Base-by-base conservation (phyloP, 106 monocot genomes). In the Triglochin maritima region DNA sequence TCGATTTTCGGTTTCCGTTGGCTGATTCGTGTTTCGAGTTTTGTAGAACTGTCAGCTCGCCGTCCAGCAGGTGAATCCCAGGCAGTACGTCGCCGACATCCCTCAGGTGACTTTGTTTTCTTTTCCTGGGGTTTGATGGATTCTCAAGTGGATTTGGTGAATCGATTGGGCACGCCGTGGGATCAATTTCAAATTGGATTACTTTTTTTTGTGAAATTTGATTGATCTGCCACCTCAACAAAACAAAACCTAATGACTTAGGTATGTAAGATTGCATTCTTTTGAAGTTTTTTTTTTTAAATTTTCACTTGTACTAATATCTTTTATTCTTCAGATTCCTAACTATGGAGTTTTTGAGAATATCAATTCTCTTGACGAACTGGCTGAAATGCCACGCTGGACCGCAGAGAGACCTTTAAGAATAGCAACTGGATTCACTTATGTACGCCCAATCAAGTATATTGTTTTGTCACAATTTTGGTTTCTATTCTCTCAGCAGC, bases 341-440 rank as follows among this genome's bases (percentile, higher is more conserved):
- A 88, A 81, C 54, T 83, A 91, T 74, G 96, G 96, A 15, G 85
- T 98, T 56, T 98, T 98, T 77, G 88, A 91, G 71, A 88, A 88
- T 67, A 73, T 98, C 69, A 98, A 88, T 74, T 86, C 88, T 16
- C 46, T 98, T 50, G 70, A 80, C 49, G 96, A 84, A 56, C 79
- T 98, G 62, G 78, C 82, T 65, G 62, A 82, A 63, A 98, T 98
- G 96, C 68, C 91, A 69, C 68, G 85, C 68, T 98, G 96, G 96
- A 88, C 96, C 49, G 72, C 80, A 66, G 83, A 88, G 47, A 86
- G 88, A 52, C 96, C 96, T 57, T 65, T 98, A 61, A 74, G 88
- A 50, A 82, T 98, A 46, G 88, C 84, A 54, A 98, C 96, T 65
- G 96, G 91, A 57, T 98, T 87, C 76, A 79, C 86, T 56, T 79